phyloP scores from a whole-genome alignment of 805 yeast species.

The Starmerella sp. region DNA sequence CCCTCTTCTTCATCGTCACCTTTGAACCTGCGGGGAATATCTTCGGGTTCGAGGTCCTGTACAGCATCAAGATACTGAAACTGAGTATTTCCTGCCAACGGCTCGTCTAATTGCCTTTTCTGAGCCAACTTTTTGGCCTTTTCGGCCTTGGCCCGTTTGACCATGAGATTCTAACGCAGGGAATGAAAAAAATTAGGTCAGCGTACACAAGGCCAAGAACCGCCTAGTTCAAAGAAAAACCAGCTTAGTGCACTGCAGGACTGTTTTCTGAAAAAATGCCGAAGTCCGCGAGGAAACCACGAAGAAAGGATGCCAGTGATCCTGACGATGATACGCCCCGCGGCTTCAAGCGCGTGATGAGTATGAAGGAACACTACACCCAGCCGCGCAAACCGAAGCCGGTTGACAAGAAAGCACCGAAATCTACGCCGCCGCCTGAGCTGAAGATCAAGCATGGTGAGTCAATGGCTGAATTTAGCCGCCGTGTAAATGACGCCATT shows the following conservation, averaged over 20 bases:
- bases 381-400: constrained; percentile 5
- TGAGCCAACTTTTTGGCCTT: constrained; percentile 7
- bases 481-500: constrained; percentile 34
- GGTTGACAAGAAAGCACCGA: constrained; percentile 18
- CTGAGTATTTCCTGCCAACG: constrained; percentile 1
- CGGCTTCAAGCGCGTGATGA: constrained; percentile 27
- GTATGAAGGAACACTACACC: constrained; percentile 4
- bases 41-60: constrained; percentile 47
- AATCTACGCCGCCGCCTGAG: neutral
- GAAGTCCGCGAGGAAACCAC: neutral
- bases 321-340: constrained; percentile 30
- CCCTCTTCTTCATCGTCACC: constrained; percentile 44
- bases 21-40: constrained; percentile 48
- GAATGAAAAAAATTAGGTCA: constrained; percentile 3
- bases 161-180: neutral
- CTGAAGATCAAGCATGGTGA: constrained; percentile 28
- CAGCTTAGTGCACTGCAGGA: neutral
- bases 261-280: neutral
- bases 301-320: constrained; percentile 11
- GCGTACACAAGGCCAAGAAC: neutral
- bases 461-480: constrained; percentile 30
- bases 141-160: constrained; percentile 8
- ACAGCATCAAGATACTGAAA: constrained; percentile 12
- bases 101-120: constrained; percentile 15
- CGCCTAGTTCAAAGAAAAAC: neutral